A percentile compares a stretch with the other conserved stretches of the same genome.
Evolutionary conservation across 2,329 filamentous ascomycete genomes (phyloP).

Genomic region (Microdochium trichocladiopsis): DNA sequence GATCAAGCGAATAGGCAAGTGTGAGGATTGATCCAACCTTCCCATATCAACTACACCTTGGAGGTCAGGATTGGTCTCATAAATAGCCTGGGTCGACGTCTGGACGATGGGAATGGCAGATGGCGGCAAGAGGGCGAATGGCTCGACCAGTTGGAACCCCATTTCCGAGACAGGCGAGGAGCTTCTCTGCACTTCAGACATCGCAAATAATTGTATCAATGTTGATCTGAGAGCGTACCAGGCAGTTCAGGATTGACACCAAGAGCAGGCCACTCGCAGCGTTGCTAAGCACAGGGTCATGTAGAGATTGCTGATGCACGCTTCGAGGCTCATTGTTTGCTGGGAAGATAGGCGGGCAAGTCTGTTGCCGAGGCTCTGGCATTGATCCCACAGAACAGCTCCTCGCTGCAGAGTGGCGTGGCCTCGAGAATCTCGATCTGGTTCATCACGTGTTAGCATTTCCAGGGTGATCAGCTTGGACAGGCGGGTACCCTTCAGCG

Average conservation of each 20-base stretch:
- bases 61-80: neutral
- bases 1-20: neutral
- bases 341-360: neutral
- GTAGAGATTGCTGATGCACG: neutral
- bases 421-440: neutral
- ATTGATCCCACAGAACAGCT: neutral
- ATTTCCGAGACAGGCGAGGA: neutral
- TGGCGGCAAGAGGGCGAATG: neutral
- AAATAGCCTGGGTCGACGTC: neutral
- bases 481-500: neutral
- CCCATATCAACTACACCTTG: slow-evolving; percentile 29
- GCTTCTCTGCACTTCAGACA: neutral
- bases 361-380: neutral
- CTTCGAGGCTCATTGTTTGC: neutral
- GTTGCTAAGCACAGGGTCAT: neutral
- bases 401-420: neutral
- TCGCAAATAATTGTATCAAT: neutral
- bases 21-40: slow-evolving; percentile 14
- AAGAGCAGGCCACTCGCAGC: neutral
- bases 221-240: neutral
- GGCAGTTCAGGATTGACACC: neutral
- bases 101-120: neutral
- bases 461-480: neutral
- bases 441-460: neutral
- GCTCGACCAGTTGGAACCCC: neutral